A percentile compares a stretch with the other conserved stretches of the same genome.
These are phyloP conservation scores for Chionographis japonica DNA, from an alignment of 106 monocot genomes.

Conservation along the genomic window DNA sequence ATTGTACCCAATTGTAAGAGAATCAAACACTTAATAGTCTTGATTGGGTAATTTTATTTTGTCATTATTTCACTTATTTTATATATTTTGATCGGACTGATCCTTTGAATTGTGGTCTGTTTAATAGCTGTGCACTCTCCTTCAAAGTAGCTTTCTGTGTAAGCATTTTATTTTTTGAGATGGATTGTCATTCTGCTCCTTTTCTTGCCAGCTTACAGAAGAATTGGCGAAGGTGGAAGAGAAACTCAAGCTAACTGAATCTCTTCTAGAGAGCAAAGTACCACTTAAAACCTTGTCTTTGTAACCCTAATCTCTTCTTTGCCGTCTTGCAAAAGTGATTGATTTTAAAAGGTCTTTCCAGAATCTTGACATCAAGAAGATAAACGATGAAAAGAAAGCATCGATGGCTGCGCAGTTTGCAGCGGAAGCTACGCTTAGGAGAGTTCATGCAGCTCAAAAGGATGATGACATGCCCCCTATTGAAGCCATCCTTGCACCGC, in stretches of 20 bases:
- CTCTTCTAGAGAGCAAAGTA: constrained; percentile 68
- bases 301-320: neutral
- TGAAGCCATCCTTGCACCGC: constrained; percentile 84
- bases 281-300: neutral
- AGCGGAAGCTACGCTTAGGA: constrained; percentile 81
- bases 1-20: no score
- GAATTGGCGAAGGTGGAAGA: constrained; percentile 58
- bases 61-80: neutral
- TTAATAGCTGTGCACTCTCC: no score
- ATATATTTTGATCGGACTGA: neutral
- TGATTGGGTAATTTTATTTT: neutral
- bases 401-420: constrained; percentile 80
- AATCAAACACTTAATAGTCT: no score
- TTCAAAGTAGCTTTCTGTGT: no score
- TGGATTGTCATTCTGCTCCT: constrained; percentile 8
- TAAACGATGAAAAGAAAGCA: constrained; percentile 75
- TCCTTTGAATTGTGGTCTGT: no score
- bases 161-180: neutral
- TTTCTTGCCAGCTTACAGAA: constrained; percentile 49
- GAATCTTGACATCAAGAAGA: constrained; percentile 84
- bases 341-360: constrained; percentile 9
- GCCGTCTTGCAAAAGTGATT: neutral
- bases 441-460: constrained; percentile 85
- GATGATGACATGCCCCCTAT: constrained; percentile 90
- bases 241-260: constrained; percentile 74